These are phyloP conservation scores for maize (Zea mays) DNA, from an alignment of 176 grass and related monocot genomes.

Conservation along the genomic window DNA sequence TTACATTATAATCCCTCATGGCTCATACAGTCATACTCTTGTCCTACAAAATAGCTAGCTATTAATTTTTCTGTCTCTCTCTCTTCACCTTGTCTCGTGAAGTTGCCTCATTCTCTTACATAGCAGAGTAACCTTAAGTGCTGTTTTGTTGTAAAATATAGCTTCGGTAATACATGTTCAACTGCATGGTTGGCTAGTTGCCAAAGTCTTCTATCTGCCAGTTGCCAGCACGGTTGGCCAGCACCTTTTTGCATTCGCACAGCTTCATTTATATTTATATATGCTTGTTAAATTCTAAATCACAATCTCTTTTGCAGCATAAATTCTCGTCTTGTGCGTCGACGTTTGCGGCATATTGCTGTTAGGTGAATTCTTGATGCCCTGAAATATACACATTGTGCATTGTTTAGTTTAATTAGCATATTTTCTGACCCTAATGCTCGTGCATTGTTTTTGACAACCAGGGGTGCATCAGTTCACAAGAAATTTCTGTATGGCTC, in stretches of 20 bases:
- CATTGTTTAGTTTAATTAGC: conserved; percentile 3
- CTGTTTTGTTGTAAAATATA: too few relatives aligned
- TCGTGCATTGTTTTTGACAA: conserved; percentile 38
- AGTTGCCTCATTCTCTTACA: neutral
- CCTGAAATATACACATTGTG: neutral
- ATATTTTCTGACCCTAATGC: conserved; percentile 32
- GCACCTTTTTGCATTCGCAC: neutral
- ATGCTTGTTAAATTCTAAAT: conserved; percentile 24
- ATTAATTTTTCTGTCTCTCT: neutral
- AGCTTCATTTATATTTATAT: conserved; percentile 7
- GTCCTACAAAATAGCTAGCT: neutral
- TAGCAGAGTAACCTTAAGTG: too few relatives aligned
- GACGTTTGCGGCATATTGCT: conserved; percentile 84
- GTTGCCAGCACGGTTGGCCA: conserved; percentile 1
- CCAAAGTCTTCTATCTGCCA: neutral
- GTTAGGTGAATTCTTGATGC: conserved; percentile 53
- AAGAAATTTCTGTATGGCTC: conserved; percentile 84
- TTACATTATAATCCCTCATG: neutral
- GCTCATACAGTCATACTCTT: neutral
- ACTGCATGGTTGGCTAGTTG: too few relatives aligned
- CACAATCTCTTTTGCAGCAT: conserved; percentile 58
- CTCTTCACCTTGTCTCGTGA: neutral
- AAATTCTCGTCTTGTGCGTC: conserved; percentile 83
- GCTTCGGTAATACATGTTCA: too few relatives aligned
- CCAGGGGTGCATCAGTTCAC: conserved; percentile 74